Evolutionary conservation across 768 basidiomycete genomes (phyloP).

Genomic region (Hebeloma cylindrosporum): DNA sequence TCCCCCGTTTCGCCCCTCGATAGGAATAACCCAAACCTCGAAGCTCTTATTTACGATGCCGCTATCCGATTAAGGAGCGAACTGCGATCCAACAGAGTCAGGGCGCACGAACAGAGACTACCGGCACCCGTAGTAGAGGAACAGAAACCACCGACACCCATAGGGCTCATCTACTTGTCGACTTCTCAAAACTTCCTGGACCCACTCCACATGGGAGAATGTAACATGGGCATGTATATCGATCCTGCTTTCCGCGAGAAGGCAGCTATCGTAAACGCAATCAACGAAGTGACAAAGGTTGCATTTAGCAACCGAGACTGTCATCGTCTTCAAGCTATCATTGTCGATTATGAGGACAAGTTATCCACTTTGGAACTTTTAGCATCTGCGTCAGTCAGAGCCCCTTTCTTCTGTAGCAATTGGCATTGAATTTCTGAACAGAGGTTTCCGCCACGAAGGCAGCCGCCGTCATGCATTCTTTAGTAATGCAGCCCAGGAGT

Average conservation of each 20-base stretch:
- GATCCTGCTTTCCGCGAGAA: constrained; percentile 32
- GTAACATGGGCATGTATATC: constrained; percentile 57
- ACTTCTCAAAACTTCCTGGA: constrained; percentile 29
- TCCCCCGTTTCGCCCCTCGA: too few relatives aligned
- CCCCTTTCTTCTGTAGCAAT: neutral
- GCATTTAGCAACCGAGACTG: constrained; percentile 47
- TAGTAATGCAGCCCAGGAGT: constrained; percentile 42
- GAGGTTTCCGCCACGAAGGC: constrained; percentile 66
- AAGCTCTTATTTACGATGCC: constrained; percentile 15
- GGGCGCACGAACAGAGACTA: constrained; percentile 14
- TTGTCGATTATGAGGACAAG: constrained; percentile 46
- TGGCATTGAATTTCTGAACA: constrained; percentile 19
- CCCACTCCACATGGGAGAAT: constrained; percentile 40
- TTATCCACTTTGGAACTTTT: constrained; percentile 49
- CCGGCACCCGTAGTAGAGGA: constrained; percentile 2
- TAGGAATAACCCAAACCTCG: constrained; percentile 13
- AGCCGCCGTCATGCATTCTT: constrained; percentile 54
- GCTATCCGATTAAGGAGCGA: constrained; percentile 9
- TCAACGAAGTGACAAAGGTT: constrained; percentile 42
- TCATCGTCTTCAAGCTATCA: constrained; percentile 53
- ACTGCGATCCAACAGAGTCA: constrained; percentile 10
- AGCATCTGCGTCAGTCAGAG: constrained; percentile 33
- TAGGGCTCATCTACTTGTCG: constrained; percentile 47
- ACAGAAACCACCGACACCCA: constrained; percentile 12
- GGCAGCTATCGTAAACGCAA: constrained; percentile 48